Evolutionary conservation across 1,284 basidiomycete genomes (phyloP), one percentile per base, ranked within the genome.

Genomic region (Cystobasidium slooffiae): DNA sequence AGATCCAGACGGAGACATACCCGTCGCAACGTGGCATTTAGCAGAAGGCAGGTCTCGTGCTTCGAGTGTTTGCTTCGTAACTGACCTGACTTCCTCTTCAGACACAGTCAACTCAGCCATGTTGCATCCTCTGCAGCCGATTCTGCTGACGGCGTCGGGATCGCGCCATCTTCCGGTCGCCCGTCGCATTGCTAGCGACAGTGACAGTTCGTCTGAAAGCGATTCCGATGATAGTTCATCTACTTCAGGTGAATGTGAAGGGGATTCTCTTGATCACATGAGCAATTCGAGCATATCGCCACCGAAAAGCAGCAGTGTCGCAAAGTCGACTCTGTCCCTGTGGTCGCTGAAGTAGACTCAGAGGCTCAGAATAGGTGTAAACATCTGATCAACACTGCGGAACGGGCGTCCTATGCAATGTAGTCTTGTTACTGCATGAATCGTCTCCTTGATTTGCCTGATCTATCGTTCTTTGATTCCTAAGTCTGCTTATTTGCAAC

Each of bases 71-170:
- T 12, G 24, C 53, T 22, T 14, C 58, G 39, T 14, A 20, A 6
- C 31, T 68, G 43, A 37, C 16, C 22, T 10, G 41, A 14, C 44
- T 46, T 46, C 22, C 56, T 31, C 47, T 24, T 37, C 43, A 81
- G 80, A 91, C 79, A 84, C 88, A 6, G 80, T 90, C 16, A 88
- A 88, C 0, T 86, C 87, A 1, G 86, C 88, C 0, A 81, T 84
- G 0, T 90, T 91, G 76, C 88, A 90, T 76, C 88, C 90, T 0
- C 79, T 85, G 16, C 82, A 83, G 16, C 81, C 89, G 0, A 55
- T 83, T 5, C 75, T 90, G 7, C 78, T 89, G 18, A 88, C 89
- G 0, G 84, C 85, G 2, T 88, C 89, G 0, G 90, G 90, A 9
- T 89, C 90, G n/a, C 84, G 90, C 41, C 87, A 89, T 31, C 24